These are phyloP conservation scores for Bremia lactucae DNA, from an alignment of 352 stramenopile genomes.

Conservation along the genomic window DNA sequence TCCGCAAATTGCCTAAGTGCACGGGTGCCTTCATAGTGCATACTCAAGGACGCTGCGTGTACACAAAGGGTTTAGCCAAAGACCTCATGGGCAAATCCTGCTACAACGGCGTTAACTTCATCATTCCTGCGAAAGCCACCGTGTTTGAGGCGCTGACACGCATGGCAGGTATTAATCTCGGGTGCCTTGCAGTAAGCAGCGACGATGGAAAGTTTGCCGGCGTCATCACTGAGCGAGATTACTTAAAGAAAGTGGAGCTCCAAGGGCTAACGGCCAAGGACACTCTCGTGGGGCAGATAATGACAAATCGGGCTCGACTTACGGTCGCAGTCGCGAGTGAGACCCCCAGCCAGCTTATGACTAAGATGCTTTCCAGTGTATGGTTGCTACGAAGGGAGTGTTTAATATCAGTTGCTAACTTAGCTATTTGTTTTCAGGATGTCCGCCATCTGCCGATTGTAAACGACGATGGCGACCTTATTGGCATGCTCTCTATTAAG, in stretches of 20 bases:
- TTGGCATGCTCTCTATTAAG: slow-evolving; percentile 93
- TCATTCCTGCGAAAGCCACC: slow-evolving; percentile 86
- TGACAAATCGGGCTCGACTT: slow-evolving; percentile 87
- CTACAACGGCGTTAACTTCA: slow-evolving; percentile 92
- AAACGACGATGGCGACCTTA: slow-evolving; percentile 81
- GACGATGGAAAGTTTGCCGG: slow-evolving; percentile 83
- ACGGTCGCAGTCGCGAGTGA: slow-evolving; percentile 82
- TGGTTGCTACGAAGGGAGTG: slow-evolving; percentile 3
- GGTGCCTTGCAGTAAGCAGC: slow-evolving; percentile 86
- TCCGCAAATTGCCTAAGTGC: slow-evolving; percentile 15
- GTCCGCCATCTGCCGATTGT: slow-evolving; percentile 93
- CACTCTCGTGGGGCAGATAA: slow-evolving; percentile 89
- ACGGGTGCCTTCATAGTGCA: slow-evolving; percentile 6
- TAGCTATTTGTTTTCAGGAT: slow-evolving; percentile 32
- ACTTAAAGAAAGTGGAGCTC: slow-evolving; percentile 93
- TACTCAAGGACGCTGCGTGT: slow-evolving; percentile 32
- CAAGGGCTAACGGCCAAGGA: slow-evolving; percentile 81
- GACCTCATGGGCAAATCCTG: slow-evolving; percentile 90
- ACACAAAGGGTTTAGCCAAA: slow-evolving; percentile 75
- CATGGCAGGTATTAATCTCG: slow-evolving; percentile 91
- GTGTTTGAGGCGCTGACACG: slow-evolving; percentile 92
- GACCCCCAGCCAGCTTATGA: slow-evolving; percentile 87
- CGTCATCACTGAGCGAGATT: slow-evolving; percentile 91
- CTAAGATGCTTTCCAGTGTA: slow-evolving; percentile 91
- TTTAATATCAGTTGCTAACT: background rate